Percentiles rank a stretch among this genome's conserved stretches.
These are phyloP conservation scores for Cladorrhinum sp. DNA, from an alignment of 2,329 filamentous ascomycete genomes.

Conservation along the genomic window DNA sequence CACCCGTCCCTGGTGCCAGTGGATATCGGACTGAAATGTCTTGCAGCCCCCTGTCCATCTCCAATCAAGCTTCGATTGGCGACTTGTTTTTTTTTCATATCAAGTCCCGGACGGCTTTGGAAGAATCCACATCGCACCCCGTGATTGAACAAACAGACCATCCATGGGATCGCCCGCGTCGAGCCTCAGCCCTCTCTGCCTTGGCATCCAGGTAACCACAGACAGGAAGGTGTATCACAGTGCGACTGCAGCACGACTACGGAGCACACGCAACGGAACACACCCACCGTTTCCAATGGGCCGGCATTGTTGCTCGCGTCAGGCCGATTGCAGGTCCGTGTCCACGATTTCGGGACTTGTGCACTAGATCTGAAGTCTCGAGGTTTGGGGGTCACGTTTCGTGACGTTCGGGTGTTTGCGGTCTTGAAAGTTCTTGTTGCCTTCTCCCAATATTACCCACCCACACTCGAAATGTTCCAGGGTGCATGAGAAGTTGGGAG, in stretches of 20 bases:
- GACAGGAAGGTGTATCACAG: no score
- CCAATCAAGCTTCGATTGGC: constrained; percentile 4
- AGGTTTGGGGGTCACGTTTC: constrained; percentile 12
- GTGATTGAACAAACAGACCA: background rate
- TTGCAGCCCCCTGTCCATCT: constrained; percentile 2
- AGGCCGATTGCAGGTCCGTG: constrained; percentile 14
- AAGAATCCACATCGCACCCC: background rate
- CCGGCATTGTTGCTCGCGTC: constrained; percentile 15
- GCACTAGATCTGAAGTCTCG: background rate
- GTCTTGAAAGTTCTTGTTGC: background rate
- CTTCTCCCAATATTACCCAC: background rate
- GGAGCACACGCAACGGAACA: background rate
- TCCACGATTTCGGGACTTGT: constrained; percentile 18
- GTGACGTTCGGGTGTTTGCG: background rate
- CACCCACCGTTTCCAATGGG: no score
- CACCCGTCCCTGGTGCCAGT: background rate
- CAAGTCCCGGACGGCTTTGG: no score
- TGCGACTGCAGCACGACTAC: background rate
- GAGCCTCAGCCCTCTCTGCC: constrained; percentile 1
- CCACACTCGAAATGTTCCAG: no score
- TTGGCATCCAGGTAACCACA: no score
- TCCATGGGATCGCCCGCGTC: background rate
- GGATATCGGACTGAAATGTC: background rate
- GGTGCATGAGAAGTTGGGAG: no score
- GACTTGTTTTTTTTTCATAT: background rate